phyloP scores from a whole-genome alignment of 2,329 filamentous ascomycete genomes.

The Colletotrichum liriopes region DNA sequence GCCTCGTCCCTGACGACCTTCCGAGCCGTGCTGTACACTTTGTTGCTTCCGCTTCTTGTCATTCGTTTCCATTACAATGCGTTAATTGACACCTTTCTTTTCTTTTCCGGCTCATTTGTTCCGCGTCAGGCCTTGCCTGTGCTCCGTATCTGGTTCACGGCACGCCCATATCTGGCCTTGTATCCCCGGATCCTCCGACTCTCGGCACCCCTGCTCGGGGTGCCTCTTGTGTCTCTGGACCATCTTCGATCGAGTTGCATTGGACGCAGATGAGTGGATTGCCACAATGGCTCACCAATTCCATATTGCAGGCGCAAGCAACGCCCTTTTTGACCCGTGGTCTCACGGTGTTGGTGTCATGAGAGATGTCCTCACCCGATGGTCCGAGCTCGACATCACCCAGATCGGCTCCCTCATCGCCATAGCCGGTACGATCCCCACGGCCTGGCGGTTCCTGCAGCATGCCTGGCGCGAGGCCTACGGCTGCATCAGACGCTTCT shows the following conservation, averaged over 20 bases:
- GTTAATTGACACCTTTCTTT: conserved; percentile 7
- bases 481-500: conserved; percentile 58
- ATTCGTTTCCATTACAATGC: conserved; percentile 34
- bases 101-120: not conserved
- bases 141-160: not conserved
- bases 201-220: conserved; percentile 17
- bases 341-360: conserved; percentile 53
- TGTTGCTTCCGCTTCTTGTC: conserved; percentile 19
- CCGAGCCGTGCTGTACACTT: not conserved
- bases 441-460: conserved; percentile 57
- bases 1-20: conserved; percentile 15
- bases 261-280: not conserved
- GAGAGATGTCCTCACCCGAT: conserved; percentile 55
- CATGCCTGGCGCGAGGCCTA: conserved; percentile 56
- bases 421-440: conserved; percentile 59
- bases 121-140: not conserved
- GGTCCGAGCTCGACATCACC: conserved; percentile 63
- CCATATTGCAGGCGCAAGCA: conserved; percentile 38
- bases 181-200: conserved; percentile 9
- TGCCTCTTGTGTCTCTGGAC: not conserved
- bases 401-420: conserved; percentile 62
- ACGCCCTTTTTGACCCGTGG: conserved; percentile 50
- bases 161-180: conserved; percentile 1
- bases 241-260: not conserved
- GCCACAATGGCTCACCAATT: conserved; percentile 38